Evolutionary conservation across 768 basidiomycete species (phyloP).

Genomic region (Lactarius quietus): DNA sequence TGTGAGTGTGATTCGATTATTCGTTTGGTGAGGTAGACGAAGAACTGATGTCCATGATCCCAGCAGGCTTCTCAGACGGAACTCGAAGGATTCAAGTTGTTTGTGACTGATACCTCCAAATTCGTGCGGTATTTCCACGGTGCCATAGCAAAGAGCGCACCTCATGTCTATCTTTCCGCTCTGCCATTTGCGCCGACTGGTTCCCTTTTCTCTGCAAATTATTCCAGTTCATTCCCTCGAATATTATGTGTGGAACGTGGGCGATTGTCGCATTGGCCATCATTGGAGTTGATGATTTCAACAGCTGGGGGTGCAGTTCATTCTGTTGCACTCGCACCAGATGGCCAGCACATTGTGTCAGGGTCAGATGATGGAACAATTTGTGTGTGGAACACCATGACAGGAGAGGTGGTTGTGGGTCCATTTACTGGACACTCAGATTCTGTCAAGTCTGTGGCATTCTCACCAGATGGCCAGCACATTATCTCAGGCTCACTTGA

Average conservation of each 20-base stretch:
- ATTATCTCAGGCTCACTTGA: background rate
- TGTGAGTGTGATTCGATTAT: background rate
- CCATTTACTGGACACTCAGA: too few relatives aligned
- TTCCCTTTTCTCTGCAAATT: background rate
- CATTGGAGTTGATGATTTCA: background rate
- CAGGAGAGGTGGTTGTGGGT: too few relatives aligned
- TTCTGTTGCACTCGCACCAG: conserved; percentile 13
- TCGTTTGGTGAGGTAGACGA: background rate
- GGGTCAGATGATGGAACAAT: too few relatives aligned
- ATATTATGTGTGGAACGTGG: background rate
- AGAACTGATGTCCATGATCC: background rate
- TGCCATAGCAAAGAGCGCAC: background rate
- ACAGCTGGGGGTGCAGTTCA: background rate
- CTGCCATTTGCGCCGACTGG: background rate
- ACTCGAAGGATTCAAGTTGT: background rate
- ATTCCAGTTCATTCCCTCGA: background rate
- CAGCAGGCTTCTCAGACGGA: background rate
- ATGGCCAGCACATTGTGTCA: too few relatives aligned
- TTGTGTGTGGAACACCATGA: too few relatives aligned
- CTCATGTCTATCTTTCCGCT: background rate
- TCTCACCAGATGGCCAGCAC: background rate
- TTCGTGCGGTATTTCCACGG: background rate
- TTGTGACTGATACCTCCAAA: background rate
- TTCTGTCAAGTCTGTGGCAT: background rate
- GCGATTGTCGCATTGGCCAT: background rate